Base-by-base conservation (phyloP, 768 basidiomycete genomes). In the Infundibulicybe gibba region DNA sequence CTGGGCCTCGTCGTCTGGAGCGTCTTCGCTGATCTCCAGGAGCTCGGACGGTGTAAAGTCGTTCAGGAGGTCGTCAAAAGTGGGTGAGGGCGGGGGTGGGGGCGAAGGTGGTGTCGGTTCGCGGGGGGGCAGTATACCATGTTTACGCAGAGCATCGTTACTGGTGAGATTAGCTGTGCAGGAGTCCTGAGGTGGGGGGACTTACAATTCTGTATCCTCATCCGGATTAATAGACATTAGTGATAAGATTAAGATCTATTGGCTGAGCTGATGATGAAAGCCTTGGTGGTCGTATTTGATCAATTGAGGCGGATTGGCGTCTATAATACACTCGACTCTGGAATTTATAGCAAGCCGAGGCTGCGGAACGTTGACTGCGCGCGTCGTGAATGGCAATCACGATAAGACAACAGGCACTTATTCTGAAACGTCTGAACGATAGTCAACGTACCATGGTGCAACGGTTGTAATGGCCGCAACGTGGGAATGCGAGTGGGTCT, bases 201-300 rank as follows among this genome's bases (percentile, higher is more conserved):
- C 89, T 67, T 64, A 94, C 94, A 97, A 97, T 78, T 97, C 94
- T 2, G 94, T 95, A 64, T 97, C 94, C 72, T 95, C 89, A 74
- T 93, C 76, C 25, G 87, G 79, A 61, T 94, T 91, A 45, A 87
- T 65, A 5, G 84, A 68, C 85, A 87, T 85, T 44, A 34, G 3
- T 45, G 50, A 48, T 50, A n/a, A 47, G 41, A 46, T 40, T 31
- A 41, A 6, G 20, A 15, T 21, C 3, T 41, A 41, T n/a, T 17
- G 14, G 14, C 41, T 30, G 17, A 20, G 14, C 41, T 30, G 17
- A 20, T 20, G 38, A 35, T 5, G 6, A 15, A 43, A 25, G 25
- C 8, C 25, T 25, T 25, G n/a, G n/a, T n/a, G n/a, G n/a, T n/a
- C n/a, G n/a, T n/a, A n/a, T n/a, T n/a, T n/a, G n/a, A n/a, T n/a